Evolutionary conservation across 2,329 filamentous ascomycete genomes (phyloP).

Genomic region (Verticillium nonalfalfae): DNA sequence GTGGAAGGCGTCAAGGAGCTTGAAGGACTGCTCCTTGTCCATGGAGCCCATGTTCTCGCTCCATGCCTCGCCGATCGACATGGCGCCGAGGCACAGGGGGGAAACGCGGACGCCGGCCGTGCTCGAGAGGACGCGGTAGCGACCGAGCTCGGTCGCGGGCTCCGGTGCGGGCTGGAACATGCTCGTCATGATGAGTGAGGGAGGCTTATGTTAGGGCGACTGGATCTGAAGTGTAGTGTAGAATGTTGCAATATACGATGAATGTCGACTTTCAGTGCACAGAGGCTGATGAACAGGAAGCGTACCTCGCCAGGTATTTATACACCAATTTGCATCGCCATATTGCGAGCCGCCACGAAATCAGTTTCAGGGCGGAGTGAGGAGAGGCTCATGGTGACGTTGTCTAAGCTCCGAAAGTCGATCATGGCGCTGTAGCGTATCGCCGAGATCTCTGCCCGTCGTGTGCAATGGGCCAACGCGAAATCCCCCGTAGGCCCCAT

Average conservation of each 20-base stretch:
- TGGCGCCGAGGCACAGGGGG: conserved; percentile 45
- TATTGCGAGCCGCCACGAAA: too few relatives aligned
- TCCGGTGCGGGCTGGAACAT: conserved; percentile 16
- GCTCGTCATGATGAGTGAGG: not conserved
- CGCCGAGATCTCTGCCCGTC: too few relatives aligned
- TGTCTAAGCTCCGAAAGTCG: too few relatives aligned
- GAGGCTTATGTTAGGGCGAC: not conserved
- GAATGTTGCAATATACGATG: not conserved
- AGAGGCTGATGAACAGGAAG: too few relatives aligned
- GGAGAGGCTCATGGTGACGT: too few relatives aligned
- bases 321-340: too few relatives aligned
- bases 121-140: conserved; percentile 43
- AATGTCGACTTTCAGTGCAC: too few relatives aligned
- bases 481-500: too few relatives aligned
- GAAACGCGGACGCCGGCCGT: conserved; percentile 44
- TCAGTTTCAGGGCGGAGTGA: too few relatives aligned
- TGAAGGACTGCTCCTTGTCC: conserved; percentile 46
- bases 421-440: too few relatives aligned
- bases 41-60: conserved; percentile 40
- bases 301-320: too few relatives aligned
- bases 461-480: too few relatives aligned
- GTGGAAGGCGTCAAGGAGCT: conserved; percentile 51
- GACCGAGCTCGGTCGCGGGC: conserved; percentile 43
- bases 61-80: conserved; percentile 45
- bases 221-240: not conserved